A percentile compares a stretch with the other conserved stretches of the same genome.
phyloP scores from a whole-genome alignment of 2,329 filamentous ascomycete genomes.

The Fusarium sp. region DNA sequence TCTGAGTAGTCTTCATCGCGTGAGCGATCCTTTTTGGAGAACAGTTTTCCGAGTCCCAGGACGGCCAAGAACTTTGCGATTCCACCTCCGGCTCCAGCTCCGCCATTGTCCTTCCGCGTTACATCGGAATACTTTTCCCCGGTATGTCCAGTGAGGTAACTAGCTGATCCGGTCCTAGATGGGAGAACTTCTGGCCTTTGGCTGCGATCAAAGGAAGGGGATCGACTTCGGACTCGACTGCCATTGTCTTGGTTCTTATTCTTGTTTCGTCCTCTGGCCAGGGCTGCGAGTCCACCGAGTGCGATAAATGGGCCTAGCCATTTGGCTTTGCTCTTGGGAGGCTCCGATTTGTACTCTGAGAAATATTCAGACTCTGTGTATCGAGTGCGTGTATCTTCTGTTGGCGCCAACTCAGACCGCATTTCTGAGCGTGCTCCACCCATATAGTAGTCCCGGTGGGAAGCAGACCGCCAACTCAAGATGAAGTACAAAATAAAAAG shows the following conservation, averaged over 20 bases:
- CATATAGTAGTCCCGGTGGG: conserved; percentile 64
- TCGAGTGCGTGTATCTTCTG: conserved; percentile 55
- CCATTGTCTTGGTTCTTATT: conserved; percentile 49
- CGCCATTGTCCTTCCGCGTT: conserved; percentile 44
- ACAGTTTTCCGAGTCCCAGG: conserved; percentile 67
- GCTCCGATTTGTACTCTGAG: conserved; percentile 47
- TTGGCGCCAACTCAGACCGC: conserved; percentile 51
- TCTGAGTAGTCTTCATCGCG: conserved; percentile 71
- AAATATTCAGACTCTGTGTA: conserved; percentile 55
- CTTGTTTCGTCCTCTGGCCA: conserved; percentile 58
- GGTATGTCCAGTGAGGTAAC: conserved; percentile 60
- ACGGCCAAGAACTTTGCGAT: conserved; percentile 69
- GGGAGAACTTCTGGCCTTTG: conserved; percentile 61
- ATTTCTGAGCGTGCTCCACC: conserved; percentile 66
- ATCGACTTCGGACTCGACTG: conserved; percentile 55
- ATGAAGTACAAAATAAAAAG: conserved; percentile 82
- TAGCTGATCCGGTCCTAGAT: conserved; percentile 64
- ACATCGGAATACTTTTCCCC: conserved; percentile 70
- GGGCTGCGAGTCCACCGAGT: conserved; percentile 60
- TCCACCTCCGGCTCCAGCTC: conserved; percentile 56
- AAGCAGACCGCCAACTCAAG: conserved; percentile 74
- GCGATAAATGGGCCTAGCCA: conserved; percentile 65
- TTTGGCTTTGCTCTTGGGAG: conserved; percentile 46
- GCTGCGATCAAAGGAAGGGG: conserved; percentile 49
- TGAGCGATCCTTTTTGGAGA: conserved; percentile 61